Conservation (phyloP, 2,329 filamentous ascomycete genomes). For the Fusarium dlaminii region DNA sequence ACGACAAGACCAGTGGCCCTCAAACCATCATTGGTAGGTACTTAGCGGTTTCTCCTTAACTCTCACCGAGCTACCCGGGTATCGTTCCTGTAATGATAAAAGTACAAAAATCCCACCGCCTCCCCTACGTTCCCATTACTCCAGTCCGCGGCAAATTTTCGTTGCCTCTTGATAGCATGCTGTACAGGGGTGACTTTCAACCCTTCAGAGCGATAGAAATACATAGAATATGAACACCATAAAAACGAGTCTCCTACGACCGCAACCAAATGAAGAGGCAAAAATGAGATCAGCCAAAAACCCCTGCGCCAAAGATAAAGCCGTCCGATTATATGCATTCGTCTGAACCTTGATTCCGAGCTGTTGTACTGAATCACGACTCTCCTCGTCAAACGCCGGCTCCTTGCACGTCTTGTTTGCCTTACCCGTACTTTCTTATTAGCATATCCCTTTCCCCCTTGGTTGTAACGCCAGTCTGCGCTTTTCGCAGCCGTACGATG, state of each 20-base stretch:
- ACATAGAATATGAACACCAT: slow-evolving; percentile 21
- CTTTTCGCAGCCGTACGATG: background rate
- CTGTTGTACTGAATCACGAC: slow-evolving; percentile 19
- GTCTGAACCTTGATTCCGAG: slow-evolving; percentile 20
- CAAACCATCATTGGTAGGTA: slow-evolving; percentile 25
- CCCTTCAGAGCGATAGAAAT: slow-evolving; percentile 32
- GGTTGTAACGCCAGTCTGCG: background rate
- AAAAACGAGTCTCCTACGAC: slow-evolving; percentile 6
- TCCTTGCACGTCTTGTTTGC: slow-evolving; percentile 36
- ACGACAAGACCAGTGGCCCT: background rate
- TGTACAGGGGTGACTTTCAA: background rate
- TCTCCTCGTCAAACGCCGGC: slow-evolving; percentile 39
- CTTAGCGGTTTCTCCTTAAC: slow-evolving; percentile 24
- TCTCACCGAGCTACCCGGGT: slow-evolving; percentile 38
- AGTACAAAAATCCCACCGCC: slow-evolving; percentile 37
- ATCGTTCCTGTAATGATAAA: slow-evolving; percentile 43
- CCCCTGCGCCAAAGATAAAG: slow-evolving; percentile 42
- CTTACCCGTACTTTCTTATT: slow-evolving; percentile 7
- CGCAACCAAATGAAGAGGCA: background rate
- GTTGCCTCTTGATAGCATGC: slow-evolving; percentile 20
- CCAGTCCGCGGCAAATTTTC: background rate
- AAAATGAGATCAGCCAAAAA: slow-evolving; percentile 19
- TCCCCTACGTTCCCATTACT: slow-evolving; percentile 13
- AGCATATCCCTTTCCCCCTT: background rate
- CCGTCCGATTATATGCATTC: slow-evolving; percentile 39